Evolutionary conservation across 208 protist genomes (phyloP), one percentile per base, ranked within the genome.

Genomic region (Perkinsela sp.): DNA sequence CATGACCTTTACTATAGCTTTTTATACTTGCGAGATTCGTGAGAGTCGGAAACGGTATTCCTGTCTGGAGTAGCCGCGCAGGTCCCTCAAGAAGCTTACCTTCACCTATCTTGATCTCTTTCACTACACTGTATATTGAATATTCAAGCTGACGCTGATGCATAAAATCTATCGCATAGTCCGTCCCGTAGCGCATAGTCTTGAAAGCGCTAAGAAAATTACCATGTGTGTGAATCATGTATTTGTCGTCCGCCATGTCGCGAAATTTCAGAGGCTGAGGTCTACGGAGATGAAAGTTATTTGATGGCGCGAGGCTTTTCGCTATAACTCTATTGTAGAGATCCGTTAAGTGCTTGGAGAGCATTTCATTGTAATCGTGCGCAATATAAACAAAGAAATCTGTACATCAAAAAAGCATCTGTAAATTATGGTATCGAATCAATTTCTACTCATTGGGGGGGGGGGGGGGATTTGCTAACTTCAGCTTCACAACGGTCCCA

Each of bases 71-170:
- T 22, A 57, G 40, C 22, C 40, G 40, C 40, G 22, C 22, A n/a
- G 40, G 40, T 57, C 40, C 40, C 40, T 57, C 40, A 6, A 57
- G 40, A 57, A 57, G 40, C 40, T 57, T 57, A n/a, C 40, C 40
- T 22, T 57, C 40, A 22, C 22, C 22, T 22, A 57, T n/a, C 6
- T 22, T 22, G 40, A 57, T 6, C 40, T 57, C 40, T 22, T 22
- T 6, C 40, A 57, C 13, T 6, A 22, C 40, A 22, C 22, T 22
- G 22, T n/a, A n/a, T 22, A n/a, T 6, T 6, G 6, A n/a, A 22
- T 57, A 57, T 6, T 57, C 40, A 22, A 57, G 40, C 22, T 57
- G 13, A 22, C 40, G 40, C 40, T 57, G 40, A 6, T n/a, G 40
- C 40, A 6, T 22, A 22, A n/a, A 57, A 22, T 57, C 40, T 6